Evolutionary conservation across 2,329 filamentous ascomycete species (phyloP), one percentile per base, ranked within the genome.

Genomic region (Aspergillus jensenii): DNA sequence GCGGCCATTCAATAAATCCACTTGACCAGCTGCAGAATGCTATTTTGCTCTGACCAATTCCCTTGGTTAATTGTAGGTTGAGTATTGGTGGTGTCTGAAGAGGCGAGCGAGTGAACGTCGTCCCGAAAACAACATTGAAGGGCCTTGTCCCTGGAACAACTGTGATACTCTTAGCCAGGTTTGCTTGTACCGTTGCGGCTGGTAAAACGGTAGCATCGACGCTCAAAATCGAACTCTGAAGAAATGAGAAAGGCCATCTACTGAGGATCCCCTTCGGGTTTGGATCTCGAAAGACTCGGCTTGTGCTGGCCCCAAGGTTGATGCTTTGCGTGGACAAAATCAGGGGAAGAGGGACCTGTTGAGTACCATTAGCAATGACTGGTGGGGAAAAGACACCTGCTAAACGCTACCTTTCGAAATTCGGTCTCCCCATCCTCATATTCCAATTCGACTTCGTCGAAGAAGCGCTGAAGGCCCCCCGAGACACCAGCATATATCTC

Each of bases 1-100:
- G 35, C 11, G 76, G 75, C 75, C 75, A 78, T 1, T 46, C 25
- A 23, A 72, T 50, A n/a, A 66, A 59, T n/a, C 76, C 76, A 59
- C 71, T 77, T 4, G 69, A 69, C 74, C 73, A 76, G 21, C 69
- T 67, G 41, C 69, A 66, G 49, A 71, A 70, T 2, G 67, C 71
- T 21, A 69, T 51, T 35, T 74, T 73, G 23, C 62, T 61, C 6
- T 63, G 19, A 1, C 71, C 70, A 12, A 78, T 60, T 52, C 66
- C 59, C 53, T 71, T 74, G 14, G 65, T 61, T 14, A 73, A 52
- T 46, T 73, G 67, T 7, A 77, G 53, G 19, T 66, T 67, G 17
- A 77, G 51, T 4, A 62, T 63, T 11, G 76, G 76, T 1, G 68
- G 69, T 3, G 54, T 60, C 40, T 67, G 60, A 6, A 60, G 58